Evolutionary conservation across 192 early-diverging fungal genomes (phyloP).

Genomic region (Irineochytrium annulatum): DNA sequence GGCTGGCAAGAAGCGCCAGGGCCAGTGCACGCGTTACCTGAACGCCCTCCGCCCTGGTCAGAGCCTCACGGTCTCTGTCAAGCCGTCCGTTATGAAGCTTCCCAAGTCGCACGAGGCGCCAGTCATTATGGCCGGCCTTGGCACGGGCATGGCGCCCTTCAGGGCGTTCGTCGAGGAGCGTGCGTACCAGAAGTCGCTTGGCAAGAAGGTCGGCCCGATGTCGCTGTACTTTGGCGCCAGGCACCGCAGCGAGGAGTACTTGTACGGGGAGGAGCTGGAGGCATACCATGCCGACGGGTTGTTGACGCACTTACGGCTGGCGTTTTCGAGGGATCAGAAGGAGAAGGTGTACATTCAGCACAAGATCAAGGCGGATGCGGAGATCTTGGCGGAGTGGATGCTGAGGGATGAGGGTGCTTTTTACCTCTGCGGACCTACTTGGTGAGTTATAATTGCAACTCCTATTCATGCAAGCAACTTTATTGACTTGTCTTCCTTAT

Average conservation of each 20-base stretch:
- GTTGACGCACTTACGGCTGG: constrained; percentile 82
- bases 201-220: constrained; percentile 87
- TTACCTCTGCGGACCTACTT: constrained; percentile 97
- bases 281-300: constrained; percentile 88
- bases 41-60: constrained; percentile 62
- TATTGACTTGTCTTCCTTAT: background rate
- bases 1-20: constrained; percentile 63
- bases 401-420: constrained; percentile 77
- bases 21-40: constrained; percentile 92
- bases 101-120: constrained; percentile 76
- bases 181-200: constrained; percentile 69
- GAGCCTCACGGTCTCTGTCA: constrained; percentile 80
- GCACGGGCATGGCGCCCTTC: constrained; percentile 98
- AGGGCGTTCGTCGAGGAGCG: constrained; percentile 96
- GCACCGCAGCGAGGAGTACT: constrained; percentile 86
- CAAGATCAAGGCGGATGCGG: constrained; percentile 83
- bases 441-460: too few species aligned
- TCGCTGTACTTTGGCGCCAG: constrained; percentile 94
- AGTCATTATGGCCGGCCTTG: constrained; percentile 94
- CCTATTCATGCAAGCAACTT: constrained; percentile 36
- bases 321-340: constrained; percentile 92
- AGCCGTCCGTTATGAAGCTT: constrained; percentile 95
- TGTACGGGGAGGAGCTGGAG: constrained; percentile 96
- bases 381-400: constrained; percentile 69
- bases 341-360: constrained; percentile 97